These are phyloP conservation scores for Oldenlandia corymbosa DNA, from an alignment of 257 asterid species.

Conservation along the genomic window DNA sequence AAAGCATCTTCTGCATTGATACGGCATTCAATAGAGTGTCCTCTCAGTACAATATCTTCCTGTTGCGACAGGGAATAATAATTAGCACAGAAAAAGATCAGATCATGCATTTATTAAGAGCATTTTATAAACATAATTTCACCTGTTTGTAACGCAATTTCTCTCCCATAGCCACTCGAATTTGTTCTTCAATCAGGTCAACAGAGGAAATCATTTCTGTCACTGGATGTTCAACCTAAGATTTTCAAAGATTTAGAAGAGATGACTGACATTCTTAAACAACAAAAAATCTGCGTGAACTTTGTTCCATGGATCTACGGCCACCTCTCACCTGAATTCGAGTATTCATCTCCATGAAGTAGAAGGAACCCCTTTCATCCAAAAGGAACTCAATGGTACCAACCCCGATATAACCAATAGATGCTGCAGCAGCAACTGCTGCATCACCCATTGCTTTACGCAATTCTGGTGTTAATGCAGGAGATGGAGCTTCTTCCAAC, in stretches of 20 bases:
- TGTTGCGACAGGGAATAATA: slow-evolving; percentile 25
- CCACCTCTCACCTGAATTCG: slow-evolving; percentile 76
- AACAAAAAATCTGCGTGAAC: slow-evolving; percentile 7
- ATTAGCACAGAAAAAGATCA: background rate
- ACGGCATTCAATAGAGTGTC: slow-evolving; percentile 98
- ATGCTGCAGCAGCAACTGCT: slow-evolving; percentile 98
- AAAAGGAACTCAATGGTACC: slow-evolving; percentile 94
- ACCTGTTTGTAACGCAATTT: slow-evolving; percentile 87
- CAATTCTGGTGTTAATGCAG: slow-evolving; percentile 85
- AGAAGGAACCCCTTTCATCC: slow-evolving; percentile 96
- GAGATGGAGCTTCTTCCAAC: slow-evolving; percentile 99
- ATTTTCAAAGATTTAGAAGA: slow-evolving; percentile 12
- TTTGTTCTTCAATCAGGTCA: slow-evolving; percentile 95
- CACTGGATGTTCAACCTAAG: slow-evolving; percentile 97
- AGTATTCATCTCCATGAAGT: slow-evolving; percentile 99
- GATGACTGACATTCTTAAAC: background rate
- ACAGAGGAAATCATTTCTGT: slow-evolving; percentile 99
- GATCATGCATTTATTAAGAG: background rate
- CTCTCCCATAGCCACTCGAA: slow-evolving; percentile 92
- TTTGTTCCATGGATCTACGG: background rate
- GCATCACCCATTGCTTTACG: slow-evolving; percentile 99
- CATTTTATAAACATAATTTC: background rate
- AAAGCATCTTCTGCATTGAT: slow-evolving; percentile 99
- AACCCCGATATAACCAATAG: slow-evolving; percentile 93
- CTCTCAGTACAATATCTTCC: slow-evolving; percentile 89